Percentiles rank a stretch among this genome's conserved stretches.
Conservation (phyloP, 2,329 filamentous ascomycete genomes). For the Ceratocystiopsis brevicomis region DNA sequence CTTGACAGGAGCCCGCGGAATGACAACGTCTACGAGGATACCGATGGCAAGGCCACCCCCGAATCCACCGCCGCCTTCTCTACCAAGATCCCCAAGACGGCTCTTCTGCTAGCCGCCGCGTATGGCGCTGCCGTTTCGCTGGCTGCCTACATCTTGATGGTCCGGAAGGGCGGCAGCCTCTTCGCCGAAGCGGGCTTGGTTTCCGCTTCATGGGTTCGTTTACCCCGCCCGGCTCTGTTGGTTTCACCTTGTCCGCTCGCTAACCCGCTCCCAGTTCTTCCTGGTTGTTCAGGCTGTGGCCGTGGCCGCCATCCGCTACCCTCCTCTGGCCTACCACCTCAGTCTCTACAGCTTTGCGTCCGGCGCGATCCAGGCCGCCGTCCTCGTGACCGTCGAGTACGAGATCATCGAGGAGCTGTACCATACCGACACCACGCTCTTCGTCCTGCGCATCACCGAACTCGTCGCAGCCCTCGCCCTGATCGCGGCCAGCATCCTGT, state of each 20-base stretch:
- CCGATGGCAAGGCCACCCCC: slow-evolving; percentile 45
- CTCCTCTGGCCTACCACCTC: slow-evolving; percentile 32
- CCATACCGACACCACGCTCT: slow-evolving; percentile 16
- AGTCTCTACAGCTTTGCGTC: slow-evolving; percentile 32
- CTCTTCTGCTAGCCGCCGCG: slow-evolving; percentile 33
- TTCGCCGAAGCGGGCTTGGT: slow-evolving; percentile 40
- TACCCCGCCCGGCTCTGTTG: background rate
- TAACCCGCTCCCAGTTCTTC: slow-evolving; percentile 21
- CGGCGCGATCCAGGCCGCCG: slow-evolving; percentile 22
- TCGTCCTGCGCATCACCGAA: slow-evolving; percentile 29
- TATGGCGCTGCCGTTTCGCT: slow-evolving; percentile 37
- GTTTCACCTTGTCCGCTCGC: background rate
- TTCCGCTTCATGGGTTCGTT: slow-evolving; percentile 42
- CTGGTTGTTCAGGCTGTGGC: slow-evolving; percentile 32
- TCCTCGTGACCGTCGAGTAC: slow-evolving; percentile 27
- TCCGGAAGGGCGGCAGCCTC: slow-evolving; percentile 19
- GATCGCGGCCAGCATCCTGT: slow-evolving; percentile 27
- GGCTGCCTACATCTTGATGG: slow-evolving; percentile 33
- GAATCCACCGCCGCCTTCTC: slow-evolving; percentile 45
- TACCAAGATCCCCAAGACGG: slow-evolving; percentile 34
- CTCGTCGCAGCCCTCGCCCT: slow-evolving; percentile 26
- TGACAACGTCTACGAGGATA: slow-evolving; percentile 39
- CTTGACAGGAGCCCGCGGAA: slow-evolving; percentile 15
- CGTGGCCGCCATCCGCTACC: slow-evolving; percentile 28
- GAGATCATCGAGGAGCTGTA: slow-evolving; percentile 17